phyloP scores from a whole-genome alignment of 805 yeast genomes.

The Candida alai region DNA sequence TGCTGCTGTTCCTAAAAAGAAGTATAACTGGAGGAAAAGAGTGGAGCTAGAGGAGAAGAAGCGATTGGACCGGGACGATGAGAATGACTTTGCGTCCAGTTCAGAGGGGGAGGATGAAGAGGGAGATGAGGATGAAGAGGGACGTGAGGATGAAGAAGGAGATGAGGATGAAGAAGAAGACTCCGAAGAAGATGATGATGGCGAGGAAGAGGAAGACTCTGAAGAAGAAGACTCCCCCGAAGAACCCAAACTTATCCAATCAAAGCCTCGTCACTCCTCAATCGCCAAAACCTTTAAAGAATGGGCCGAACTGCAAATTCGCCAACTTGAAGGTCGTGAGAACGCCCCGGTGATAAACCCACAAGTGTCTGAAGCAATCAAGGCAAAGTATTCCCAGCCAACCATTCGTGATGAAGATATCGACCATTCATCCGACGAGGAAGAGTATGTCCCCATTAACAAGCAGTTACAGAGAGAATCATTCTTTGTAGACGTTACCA shows the following conservation, averaged over 20 bases:
- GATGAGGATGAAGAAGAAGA: constrained; percentile 30
- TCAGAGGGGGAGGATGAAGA: constrained; percentile 21
- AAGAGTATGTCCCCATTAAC: constrained; percentile 55
- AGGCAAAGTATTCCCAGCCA: constrained; percentile 42
- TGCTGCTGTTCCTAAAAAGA: constrained; percentile 40
- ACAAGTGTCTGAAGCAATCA: constrained; percentile 45
- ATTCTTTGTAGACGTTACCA: constrained; percentile 60
- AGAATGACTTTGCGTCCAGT: constrained; percentile 50
- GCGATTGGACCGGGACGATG: constrained; percentile 50
- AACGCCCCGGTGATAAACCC: constrained; percentile 30
- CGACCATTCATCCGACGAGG: constrained; percentile 65
- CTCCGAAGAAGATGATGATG: constrained; percentile 25
- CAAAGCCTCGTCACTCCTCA: constrained; percentile 44
- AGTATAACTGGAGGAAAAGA: constrained; percentile 66
- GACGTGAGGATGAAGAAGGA: constrained; percentile 16
- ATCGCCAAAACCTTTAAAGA: constrained; percentile 60
- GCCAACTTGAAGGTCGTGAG: constrained; percentile 58
- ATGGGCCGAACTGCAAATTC: constrained; percentile 82
- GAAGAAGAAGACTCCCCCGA: constrained; percentile 26
- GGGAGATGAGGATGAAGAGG: constrained; percentile 18
- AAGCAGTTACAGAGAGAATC: constrained; percentile 54
- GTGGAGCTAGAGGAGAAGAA: constrained; percentile 38
- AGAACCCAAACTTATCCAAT: constrained; percentile 29
- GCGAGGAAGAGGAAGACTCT: constrained; percentile 27
- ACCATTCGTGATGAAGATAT: constrained; percentile 66